Base-by-base conservation (phyloP, 2,329 filamentous ascomycete species). In the Fusarium oxysporum region DNA sequence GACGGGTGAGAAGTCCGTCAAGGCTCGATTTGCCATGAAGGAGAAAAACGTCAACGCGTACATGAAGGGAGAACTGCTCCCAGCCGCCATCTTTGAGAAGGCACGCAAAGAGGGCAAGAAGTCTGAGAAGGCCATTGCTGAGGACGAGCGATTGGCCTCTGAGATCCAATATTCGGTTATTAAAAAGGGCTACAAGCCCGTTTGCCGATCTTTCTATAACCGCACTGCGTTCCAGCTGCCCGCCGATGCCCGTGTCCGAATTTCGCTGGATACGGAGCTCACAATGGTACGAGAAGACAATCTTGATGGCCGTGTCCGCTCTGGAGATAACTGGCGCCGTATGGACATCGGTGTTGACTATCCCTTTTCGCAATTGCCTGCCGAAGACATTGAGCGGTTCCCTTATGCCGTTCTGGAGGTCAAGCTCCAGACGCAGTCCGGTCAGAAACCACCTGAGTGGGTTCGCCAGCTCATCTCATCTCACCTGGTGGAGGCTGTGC, bases 1-100 rank as follows among this genome's bases (percentile, higher is more conserved):
- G 96, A 99, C 96, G 0, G 96, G 96, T 65, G 96, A 99, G 82
- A 97, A 98, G 85, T 98, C 96, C 4, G 96, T 99, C 84, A 99
- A 99, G 85, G 96, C 96, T 47, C 93, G 96, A 47, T 99, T 99
- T 80, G 89, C 93, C 13, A 87, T 96, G 73, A 98, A 99, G 85
- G 96, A 99, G 85, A 99, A 99, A 88, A 93, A 98, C 71, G 92
- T 99, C 79, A 98, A 98, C 79, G 89, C 94, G 19, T 99, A 95
- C 81, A 86, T 99, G 82, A 88, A 88, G 56, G 96, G 96, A 61
- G 91, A 95, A 77, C 88, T 97, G 79, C 93, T 95, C 4, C 95
- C 96, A 1, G 91, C 92, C 41, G 91, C 93, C 67, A 90, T 97
- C n/a, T 98, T 99, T 71, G 96, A 98, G 78, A 99, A 99, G 86